Base-by-base conservation (phyloP, 2,329 filamentous ascomycete species). In the Ampelomyces quisqualis region DNA sequence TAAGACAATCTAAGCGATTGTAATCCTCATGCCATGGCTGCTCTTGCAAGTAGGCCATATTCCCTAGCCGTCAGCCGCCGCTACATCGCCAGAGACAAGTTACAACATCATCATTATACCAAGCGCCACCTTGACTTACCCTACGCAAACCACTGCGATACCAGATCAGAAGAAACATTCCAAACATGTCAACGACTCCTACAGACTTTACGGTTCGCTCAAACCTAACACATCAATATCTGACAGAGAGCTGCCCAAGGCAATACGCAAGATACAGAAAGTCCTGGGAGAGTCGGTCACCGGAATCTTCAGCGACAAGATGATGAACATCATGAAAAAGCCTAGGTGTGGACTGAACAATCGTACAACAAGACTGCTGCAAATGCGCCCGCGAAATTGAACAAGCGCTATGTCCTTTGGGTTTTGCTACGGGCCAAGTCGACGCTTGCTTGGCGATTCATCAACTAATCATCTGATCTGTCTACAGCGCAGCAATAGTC, bases 151-250 rank as follows among this genome's bases (percentile, higher is more conserved):
- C 30, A 37, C 47, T 19, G 19, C 31, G 10, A 49, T 40, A n/a
- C 33, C 40, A n/a, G 45, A 61, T 15, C 43, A 42, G 11, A 51
- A 38, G n/a, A 45, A 48, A 28, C 54, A 61, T 34, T 46, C 46
- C 10, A 55, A 57, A 19, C 51, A 62, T 43, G 44, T 62, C 19
- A 58, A 64, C 28, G 52, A 62, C 26, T 64, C 62, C 36, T 62
- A 57, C 40, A 59, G 47, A 30, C 44, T 58, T 1, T 64, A 60
- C 22, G 60, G 60, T 14, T 64, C 56, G 59, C 36, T 60, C 18
- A 45, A 44, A 20, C 47, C 50, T 6, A 50, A 57, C 23, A 39
- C 39, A 5, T 53, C 43, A 5, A 51, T 64, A 7, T 44, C 45
- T n/a, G 58, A 62, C 24, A 13, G 21, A 8, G 51, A 62, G 3